Evolutionary conservation across 768 basidiomycete species (phyloP).

Genomic region (Cyclocybe cylindracea): DNA sequence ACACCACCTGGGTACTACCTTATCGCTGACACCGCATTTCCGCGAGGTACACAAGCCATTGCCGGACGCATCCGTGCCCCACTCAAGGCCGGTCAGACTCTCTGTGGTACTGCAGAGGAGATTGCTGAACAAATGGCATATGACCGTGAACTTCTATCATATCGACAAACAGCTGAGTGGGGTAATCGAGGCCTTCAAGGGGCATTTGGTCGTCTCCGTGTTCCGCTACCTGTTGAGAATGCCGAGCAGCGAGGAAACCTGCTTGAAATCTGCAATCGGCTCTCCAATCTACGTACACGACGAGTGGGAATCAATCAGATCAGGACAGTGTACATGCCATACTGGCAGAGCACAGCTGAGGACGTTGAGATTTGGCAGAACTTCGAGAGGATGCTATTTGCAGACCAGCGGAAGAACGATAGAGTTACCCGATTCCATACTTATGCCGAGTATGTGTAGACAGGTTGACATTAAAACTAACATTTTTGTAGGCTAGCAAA

Average conservation of each 20-base stretch:
- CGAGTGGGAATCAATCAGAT: conserved; percentile 45
- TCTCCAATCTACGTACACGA: conserved; percentile 34
- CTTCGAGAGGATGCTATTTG: conserved; percentile 40
- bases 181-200: conserved; percentile 46
- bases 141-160: conserved; percentile 43
- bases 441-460: conserved; percentile 7
- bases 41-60: conserved; percentile 31
- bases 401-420: conserved; percentile 30
- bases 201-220: conserved; percentile 42
- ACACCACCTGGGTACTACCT: conserved; percentile 45
- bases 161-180: conserved; percentile 53
- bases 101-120: conserved; percentile 17
- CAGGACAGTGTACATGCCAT: conserved; percentile 36
- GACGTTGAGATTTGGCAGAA: conserved; percentile 31
- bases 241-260: conserved; percentile 25
- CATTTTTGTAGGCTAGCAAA: conserved; percentile 4
- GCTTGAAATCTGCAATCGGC: conserved; percentile 33
- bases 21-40: conserved; percentile 49
- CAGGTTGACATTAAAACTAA: conserved; percentile 3
- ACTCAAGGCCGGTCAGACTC: conserved; percentile 30
- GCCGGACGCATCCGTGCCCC: conserved; percentile 35
- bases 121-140: conserved; percentile 23
- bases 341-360: conserved; percentile 33
- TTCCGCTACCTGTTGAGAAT: conserved; percentile 40
- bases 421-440: conserved; percentile 34